Percentiles rank a stretch among this genome's conserved stretches.
phyloP scores from a whole-genome alignment of 1,284 basidiomycete genomes.

The Vanrija humicola region DNA sequence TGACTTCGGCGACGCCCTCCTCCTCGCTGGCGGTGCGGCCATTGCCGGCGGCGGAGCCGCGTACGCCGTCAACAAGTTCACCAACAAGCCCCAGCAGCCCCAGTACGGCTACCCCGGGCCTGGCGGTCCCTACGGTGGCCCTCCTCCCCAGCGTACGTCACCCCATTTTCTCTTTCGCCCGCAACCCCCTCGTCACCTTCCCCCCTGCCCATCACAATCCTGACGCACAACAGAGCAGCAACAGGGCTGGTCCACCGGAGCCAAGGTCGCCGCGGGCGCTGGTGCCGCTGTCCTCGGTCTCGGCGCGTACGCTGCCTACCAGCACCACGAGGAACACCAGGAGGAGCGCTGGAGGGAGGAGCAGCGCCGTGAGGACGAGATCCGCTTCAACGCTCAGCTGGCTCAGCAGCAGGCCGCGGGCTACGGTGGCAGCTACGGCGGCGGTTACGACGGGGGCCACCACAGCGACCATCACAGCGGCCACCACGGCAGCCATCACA shows the following conservation, averaged over 20 bases:
- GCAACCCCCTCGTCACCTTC: too few species aligned
- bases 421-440: too few species aligned
- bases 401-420: background rate
- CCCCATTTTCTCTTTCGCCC: too few species aligned
- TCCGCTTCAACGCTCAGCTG: background rate
- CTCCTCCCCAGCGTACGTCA: background rate
- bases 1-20: too few species aligned
- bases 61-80: too few species aligned
- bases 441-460: background rate
- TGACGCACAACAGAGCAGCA: background rate
- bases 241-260: constrained; percentile 3
- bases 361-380: background rate
- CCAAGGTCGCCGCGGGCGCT: constrained; percentile 1
- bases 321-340: background rate
- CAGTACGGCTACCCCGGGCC: background rate
- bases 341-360: background rate
- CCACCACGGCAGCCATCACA: too few species aligned
- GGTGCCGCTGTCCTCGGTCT: background rate
- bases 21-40: too few species aligned
- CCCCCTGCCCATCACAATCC: background rate
- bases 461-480: too few species aligned
- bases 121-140: background rate
- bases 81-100: background rate
- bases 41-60: too few species aligned
- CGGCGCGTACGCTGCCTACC: background rate